A percentile compares a stretch with the other conserved stretches of the same genome.
Evolutionary conservation across 306 rosid species (phyloP).

Genomic region (Fragaria nilgerrensis): DNA sequence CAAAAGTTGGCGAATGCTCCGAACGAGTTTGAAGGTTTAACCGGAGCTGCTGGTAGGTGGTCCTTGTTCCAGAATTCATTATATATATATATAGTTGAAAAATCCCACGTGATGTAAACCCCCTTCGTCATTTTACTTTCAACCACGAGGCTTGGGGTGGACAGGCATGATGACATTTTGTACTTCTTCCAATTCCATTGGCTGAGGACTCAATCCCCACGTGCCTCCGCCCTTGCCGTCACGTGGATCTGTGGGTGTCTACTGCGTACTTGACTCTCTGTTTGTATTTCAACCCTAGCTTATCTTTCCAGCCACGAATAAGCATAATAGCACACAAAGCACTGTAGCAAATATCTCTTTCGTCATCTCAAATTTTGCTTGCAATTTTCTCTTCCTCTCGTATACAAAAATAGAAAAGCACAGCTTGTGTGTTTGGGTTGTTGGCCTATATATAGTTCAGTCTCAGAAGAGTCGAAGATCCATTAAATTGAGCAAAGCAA

Average conservation of each 20-base stretch:
- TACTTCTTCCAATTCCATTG: constrained; percentile 9
- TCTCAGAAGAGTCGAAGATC: background rate
- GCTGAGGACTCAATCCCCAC: constrained; percentile 22
- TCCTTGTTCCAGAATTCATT: background rate
- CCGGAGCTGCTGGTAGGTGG: background rate
- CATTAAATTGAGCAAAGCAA: background rate
- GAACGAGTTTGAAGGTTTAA: background rate
- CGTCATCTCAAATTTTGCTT: background rate
- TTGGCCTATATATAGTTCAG: background rate
- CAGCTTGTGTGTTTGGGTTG: background rate
- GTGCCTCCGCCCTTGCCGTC: constrained; percentile 19
- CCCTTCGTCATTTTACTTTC: background rate
- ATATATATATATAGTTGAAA: background rate
- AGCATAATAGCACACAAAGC: background rate
- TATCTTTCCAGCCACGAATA: background rate
- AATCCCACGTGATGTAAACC: constrained; percentile 23
- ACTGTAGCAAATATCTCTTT: background rate
- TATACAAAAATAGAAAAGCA: background rate
- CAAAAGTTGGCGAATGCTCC: no score
- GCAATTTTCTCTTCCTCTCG: constrained; percentile 1
- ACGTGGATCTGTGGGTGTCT: constrained; percentile 28
- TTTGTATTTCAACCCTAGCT: background rate
- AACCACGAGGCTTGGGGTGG: constrained; percentile 22
- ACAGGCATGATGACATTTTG: background rate
- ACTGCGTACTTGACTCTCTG: background rate